Conservation (phyloP, 495 filamentous ascomycete genomes). For the Trypethelium eluteriae region DNA sequence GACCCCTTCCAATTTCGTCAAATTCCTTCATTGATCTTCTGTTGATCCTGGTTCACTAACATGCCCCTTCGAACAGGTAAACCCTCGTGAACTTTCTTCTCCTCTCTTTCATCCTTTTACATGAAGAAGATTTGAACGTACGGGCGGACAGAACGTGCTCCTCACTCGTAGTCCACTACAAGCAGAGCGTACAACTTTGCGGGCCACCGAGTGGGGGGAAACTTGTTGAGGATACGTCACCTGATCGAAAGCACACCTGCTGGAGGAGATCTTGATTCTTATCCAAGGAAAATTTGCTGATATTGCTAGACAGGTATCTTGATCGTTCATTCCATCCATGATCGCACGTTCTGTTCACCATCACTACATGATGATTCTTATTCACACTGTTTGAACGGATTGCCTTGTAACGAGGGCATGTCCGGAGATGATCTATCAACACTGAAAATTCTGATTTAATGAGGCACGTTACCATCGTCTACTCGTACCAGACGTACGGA, state of each 20-base stretch:
- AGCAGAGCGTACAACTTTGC: conserved; percentile 85
- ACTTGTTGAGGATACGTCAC: conserved; percentile 97
- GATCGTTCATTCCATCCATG: conserved; percentile 17
- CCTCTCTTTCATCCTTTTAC: conserved; percentile 33
- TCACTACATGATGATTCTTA: conserved; percentile 67
- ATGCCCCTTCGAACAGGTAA: conserved; percentile 48
- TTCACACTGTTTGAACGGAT: conserved; percentile 98
- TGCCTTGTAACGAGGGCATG: conserved; percentile 39
- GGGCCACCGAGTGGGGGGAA: conserved; percentile 57
- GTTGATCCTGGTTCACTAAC: conserved; percentile 40
- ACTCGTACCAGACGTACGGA: conserved; percentile 13
- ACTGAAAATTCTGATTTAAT: conserved; percentile 99
- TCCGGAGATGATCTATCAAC: conserved; percentile 66
- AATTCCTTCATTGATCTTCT: conserved; percentile 20
- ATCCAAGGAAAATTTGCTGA: conserved; percentile 16
- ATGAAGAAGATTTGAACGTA: conserved; percentile 96
- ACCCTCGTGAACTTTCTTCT: conserved; percentile 24
- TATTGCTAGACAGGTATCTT: conserved; percentile 16
- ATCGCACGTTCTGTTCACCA: conserved; percentile 24
- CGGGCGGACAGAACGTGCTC: conserved; percentile 93
- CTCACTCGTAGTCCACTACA: conserved; percentile 53
- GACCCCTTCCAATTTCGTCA: conserved; percentile 41
- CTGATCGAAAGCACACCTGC: conserved; percentile 53
- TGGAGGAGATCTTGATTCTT: conserved; percentile 7
- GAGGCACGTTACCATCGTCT: conserved; percentile 49